These are phyloP conservation scores for Blechomonas ayalai DNA, from an alignment of 208 protist genomes.

Conservation along the genomic window DNA sequence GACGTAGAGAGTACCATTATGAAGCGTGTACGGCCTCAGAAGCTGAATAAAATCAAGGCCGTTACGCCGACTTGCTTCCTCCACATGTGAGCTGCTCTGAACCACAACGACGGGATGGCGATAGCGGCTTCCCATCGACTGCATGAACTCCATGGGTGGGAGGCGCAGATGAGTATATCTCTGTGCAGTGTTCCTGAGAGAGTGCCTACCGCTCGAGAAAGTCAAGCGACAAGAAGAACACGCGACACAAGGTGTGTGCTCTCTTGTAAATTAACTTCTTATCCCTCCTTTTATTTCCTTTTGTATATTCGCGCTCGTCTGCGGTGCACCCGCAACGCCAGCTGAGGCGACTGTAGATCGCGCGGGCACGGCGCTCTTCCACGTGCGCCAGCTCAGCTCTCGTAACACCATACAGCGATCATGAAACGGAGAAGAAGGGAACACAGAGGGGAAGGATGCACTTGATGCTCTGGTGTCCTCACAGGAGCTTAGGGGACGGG, in stretches of 20 bases:
- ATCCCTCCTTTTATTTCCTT: slow-evolving; percentile 1
- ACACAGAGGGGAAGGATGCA: no score
- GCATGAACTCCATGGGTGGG: slow-evolving; percentile 17
- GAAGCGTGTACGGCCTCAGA: slow-evolving; percentile 33
- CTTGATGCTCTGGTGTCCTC: no score
- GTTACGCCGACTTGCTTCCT: slow-evolving; percentile 35
- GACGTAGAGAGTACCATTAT: neutral
- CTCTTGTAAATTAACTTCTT: neutral
- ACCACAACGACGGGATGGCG: slow-evolving; percentile 67
- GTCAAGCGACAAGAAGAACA: slow-evolving; percentile 4
- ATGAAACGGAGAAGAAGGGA: no score
- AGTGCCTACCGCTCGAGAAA: neutral
- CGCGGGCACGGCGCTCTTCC: no score
- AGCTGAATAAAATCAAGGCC: slow-evolving; percentile 68
- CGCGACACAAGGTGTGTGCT: neutral
- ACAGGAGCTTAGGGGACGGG: no score
- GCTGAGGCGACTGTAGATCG: no score
- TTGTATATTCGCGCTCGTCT: neutral
- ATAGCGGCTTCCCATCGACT: slow-evolving; percentile 67
- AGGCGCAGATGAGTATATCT: slow-evolving; percentile 1
- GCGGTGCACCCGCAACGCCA: no score
- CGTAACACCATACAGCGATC: no score
- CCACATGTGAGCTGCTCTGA: slow-evolving; percentile 28
- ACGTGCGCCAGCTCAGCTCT: no score
- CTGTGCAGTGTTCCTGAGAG: neutral